Base-by-base conservation (phyloP, 768 basidiomycete genomes). In the Boletus vermiculosoides region DNA sequence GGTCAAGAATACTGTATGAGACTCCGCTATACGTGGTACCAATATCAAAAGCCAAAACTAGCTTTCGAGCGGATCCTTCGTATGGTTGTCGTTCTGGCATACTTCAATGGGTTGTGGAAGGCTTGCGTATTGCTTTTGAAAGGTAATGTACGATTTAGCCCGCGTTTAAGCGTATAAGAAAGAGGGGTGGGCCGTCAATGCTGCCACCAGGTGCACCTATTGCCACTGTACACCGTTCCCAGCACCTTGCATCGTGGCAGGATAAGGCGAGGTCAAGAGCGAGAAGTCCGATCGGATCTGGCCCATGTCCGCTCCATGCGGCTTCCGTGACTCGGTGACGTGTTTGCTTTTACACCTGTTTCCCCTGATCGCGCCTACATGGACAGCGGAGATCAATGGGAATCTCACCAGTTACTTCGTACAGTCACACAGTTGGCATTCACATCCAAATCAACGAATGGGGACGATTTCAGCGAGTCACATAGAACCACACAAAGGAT, bases 11-110 rank as follows among this genome's bases (percentile, higher is more conserved):
- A 41, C 67, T 62, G 57, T 82, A 82, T 0, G 78, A 79, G 10
- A 82, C 71, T 4, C 79, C 79, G 34, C 80, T 81, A 46, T 68
- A 81, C 3, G 79, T 83, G 1, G 78, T 83, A 9, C 82, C 82
- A 2, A 83, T 65, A 54, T 83, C 82, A 37, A 83, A 78, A 0
- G 80, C 80, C 25, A 83, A 58, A 5, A 82, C 76, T 7, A 83
- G 68, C 55, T 76, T 76, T 39, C 76, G 75, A 31, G 62, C 55
- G 9, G 69, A n/a, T 18, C 81, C 82, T 31, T 61, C 64, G 68
- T 78, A 80, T 2, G 74, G 72, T 33, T 68, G 60, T 63, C 78
- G 61, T 45, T 64, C 63, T 44, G 61, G 63, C 71, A 74, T 72
- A 20, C 4, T 36, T 50, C 8, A 22, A 20, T 25, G 36, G 33